A percentile compares a stretch with the other conserved stretches of the same genome.
These are phyloP conservation scores for Hortiboletus flavorubellus DNA, from an alignment of 768 basidiomycete species.

Conservation along the genomic window DNA sequence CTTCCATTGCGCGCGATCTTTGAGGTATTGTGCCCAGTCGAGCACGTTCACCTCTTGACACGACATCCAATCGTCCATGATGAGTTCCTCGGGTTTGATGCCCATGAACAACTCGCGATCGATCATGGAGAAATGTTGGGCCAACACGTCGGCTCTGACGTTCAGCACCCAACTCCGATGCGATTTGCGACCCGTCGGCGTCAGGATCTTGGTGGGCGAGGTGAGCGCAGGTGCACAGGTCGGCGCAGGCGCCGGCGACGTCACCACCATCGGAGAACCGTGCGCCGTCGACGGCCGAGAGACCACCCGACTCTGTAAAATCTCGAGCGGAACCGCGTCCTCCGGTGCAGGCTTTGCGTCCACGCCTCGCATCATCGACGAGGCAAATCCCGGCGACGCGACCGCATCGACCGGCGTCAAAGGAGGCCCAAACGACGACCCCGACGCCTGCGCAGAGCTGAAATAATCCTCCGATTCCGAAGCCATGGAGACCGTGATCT, in stretches of 20 bases:
- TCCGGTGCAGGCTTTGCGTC: slow-evolving; percentile 53
- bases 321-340: slow-evolving; percentile 65
- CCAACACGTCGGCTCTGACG: slow-evolving; percentile 58
- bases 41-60: slow-evolving; percentile 62
- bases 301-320: slow-evolving; percentile 56
- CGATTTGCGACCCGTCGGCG: slow-evolving; percentile 37
- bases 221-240: slow-evolving; percentile 14
- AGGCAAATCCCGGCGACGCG: slow-evolving; percentile 12
- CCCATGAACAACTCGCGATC: slow-evolving; percentile 84
- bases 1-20: slow-evolving; percentile 69
- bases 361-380: slow-evolving; percentile 28
- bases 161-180: slow-evolving; percentile 74
- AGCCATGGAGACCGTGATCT: slow-evolving; percentile 18
- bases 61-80: slow-evolving; percentile 66
- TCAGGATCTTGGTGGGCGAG: slow-evolving; percentile 36
- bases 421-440: slow-evolving; percentile 15
- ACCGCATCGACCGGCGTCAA: slow-evolving; percentile 13
- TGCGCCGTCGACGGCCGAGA: slow-evolving; percentile 35
- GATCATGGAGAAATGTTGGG: slow-evolving; percentile 81
- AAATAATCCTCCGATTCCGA: slow-evolving; percentile 26
- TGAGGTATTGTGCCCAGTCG: slow-evolving; percentile 82
- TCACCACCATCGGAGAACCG: slow-evolving; percentile 22
- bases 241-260: slow-evolving; percentile 11
- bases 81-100: slow-evolving; percentile 86
- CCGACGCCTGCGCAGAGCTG: slow-evolving; percentile 12